These are phyloP conservation scores for Debaryomyces singareniensis DNA, from an alignment of 1,139 yeast species.

Conservation along the genomic window DNA sequence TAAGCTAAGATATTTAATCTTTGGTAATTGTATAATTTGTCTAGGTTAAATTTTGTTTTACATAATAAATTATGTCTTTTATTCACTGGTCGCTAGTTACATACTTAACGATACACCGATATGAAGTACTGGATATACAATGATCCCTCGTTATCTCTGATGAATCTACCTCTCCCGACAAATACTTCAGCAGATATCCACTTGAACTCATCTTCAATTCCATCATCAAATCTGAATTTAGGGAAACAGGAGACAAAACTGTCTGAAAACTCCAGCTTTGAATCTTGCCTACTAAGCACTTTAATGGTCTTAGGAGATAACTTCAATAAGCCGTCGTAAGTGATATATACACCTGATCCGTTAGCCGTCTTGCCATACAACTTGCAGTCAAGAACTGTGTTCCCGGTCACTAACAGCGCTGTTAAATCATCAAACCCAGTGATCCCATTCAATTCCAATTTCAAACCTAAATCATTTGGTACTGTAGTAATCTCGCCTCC, in stretches of 20 bases:
- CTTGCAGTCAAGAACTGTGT: constrained; percentile 42
- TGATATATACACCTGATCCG: constrained; percentile 32
- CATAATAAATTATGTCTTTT: neutral
- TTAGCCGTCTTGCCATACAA: constrained; percentile 37
- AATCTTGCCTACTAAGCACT: constrained; percentile 24
- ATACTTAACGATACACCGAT: constrained; percentile 12
- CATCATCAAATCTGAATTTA: constrained; percentile 29
- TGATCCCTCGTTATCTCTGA: constrained; percentile 34
- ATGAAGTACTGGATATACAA: constrained; percentile 47
- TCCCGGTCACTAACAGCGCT: constrained; percentile 19
- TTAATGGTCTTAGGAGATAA: constrained; percentile 25
- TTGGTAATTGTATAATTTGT: no score
- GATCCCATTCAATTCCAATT: constrained; percentile 19
- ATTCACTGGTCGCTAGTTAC: no score
- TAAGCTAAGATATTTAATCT: no score
- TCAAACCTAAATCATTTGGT: constrained; percentile 21
- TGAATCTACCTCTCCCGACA: constrained; percentile 49
- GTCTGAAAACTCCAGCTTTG: constrained; percentile 32
- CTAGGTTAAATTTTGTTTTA: neutral
- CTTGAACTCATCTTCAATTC: constrained; percentile 32
- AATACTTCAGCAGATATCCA: constrained; percentile 44
- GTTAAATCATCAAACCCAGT: constrained; percentile 45
- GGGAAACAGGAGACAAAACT: constrained; percentile 45
- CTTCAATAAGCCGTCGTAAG: constrained; percentile 42
- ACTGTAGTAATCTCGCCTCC: constrained; percentile 25